Evolutionary conservation across 1,139 yeast species (phyloP), one percentile per base, ranked within the genome.

Genomic region (Candida pseudoviswanathii): DNA sequence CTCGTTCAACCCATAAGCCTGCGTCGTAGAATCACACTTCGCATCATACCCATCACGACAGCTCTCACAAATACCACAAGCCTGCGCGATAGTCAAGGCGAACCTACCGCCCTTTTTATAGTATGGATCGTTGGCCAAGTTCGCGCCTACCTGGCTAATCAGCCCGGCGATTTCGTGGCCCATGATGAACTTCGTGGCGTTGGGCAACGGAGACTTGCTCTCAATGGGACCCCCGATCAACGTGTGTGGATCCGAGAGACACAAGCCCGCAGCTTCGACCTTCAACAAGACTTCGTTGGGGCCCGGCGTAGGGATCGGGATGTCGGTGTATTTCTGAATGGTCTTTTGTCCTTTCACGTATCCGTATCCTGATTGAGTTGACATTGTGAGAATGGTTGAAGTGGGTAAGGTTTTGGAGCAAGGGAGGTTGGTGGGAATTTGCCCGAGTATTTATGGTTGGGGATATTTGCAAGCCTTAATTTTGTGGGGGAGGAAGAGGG

Each of bases 141-240:
- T 66, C 1, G 58, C 52, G 3, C 85, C 85, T 2, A 70, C 70
- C 24, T 66, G 64, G 27, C 67, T 73, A 29, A 81, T 63, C 48
- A 65, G 66, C 1, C 85, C 86, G 8, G 84, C 81, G 37, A 81
- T 75, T 60, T 81, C 85, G 61, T 81, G 85, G 25, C 86, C 86
- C 77, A 81, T 75, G 24, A 79, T 71, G 56, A 75, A 78, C 43
- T 65, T 64, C 56, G 47, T 71, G 61, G 39, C 55, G 44, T 32
- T 45, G 41, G 40, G 49, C 32, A 30, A 11, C n/a, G 62, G 60
- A n/a, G 61, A 59, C 47, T 64, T 55, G 9, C 49, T 47, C 25
- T 38, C 46, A 11, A 57, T 45, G 16, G 60, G 60, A 3, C 58
- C 58, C 7, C 71, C 74, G 30, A 63, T 58, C 27, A 79, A 60